Evolutionary conservation across 2,329 filamentous ascomycete species (phyloP).

Genomic region (Tolypocladium sp.): DNA sequence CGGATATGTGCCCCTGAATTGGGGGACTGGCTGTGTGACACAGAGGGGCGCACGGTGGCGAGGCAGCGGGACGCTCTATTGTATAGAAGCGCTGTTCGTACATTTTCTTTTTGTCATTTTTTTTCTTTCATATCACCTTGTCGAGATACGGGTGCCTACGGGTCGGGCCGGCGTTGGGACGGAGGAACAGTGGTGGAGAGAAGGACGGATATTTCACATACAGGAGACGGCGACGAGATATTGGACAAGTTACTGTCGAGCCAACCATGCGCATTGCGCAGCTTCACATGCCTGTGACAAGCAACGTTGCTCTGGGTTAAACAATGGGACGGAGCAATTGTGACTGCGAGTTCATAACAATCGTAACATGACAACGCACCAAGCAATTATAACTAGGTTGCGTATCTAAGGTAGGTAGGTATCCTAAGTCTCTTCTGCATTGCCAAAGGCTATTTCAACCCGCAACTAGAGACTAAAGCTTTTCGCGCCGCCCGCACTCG

Average conservation of each 20-base stretch:
- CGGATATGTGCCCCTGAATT: not conserved
- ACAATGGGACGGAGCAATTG: not conserved
- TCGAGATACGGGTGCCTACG: not conserved
- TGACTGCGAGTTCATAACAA: not conserved
- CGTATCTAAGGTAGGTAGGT: not conserved
- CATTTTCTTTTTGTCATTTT: not conserved
- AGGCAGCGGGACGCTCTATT: not conserved
- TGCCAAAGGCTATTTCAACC: not conserved
- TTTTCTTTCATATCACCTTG: not conserved
- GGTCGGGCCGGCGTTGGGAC: constrained; percentile 2
- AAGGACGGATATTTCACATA: not conserved
- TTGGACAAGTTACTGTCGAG: not conserved
- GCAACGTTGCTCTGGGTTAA: not conserved
- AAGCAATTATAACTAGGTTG: not conserved
- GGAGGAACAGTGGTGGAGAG: not conserved
- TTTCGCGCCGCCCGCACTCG: not conserved
- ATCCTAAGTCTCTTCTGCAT: not conserved
- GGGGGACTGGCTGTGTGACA: not conserved
- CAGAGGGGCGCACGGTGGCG: not conserved
- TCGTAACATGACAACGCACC: not conserved
- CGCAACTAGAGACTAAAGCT: not conserved
- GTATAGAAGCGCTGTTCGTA: not conserved
- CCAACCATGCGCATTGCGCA: not conserved
- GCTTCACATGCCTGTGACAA: not conserved
- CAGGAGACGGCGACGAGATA: not conserved